Evolutionary conservation across 306 rosid genomes (phyloP).

Genomic region (Rubus idaeus): DNA sequence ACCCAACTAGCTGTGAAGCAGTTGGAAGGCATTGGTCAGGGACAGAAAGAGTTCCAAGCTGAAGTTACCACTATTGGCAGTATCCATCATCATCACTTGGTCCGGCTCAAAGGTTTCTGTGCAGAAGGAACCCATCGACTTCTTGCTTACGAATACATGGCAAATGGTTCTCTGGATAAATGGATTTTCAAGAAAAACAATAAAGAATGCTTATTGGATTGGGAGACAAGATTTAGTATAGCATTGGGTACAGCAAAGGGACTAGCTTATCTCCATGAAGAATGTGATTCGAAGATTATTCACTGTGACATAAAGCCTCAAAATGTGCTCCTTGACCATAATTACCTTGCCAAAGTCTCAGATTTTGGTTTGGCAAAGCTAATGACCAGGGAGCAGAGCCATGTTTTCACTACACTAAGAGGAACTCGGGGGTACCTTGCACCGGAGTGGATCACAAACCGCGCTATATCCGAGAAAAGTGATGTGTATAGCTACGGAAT

Average conservation of each 20-base stretch:
- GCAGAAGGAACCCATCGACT: slow-evolving; percentile 80
- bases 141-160: slow-evolving; percentile 85
- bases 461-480: slow-evolving; percentile 91
- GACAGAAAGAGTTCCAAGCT: slow-evolving; percentile 91
- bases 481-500: slow-evolving; percentile 92
- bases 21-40: slow-evolving; percentile 86
- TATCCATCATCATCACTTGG: slow-evolving; percentile 89
- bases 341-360: slow-evolving; percentile 75
- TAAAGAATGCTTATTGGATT: slow-evolving; percentile 56
- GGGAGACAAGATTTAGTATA: slow-evolving; percentile 75
- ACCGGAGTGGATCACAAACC: slow-evolving; percentile 95
- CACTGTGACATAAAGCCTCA: slow-evolving; percentile 97
- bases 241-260: slow-evolving; percentile 94
- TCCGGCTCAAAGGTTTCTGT: slow-evolving; percentile 76
- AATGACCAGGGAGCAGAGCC: slow-evolving; percentile 83
- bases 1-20: slow-evolving; percentile 82
- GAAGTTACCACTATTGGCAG: slow-evolving; percentile 95
- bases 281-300: slow-evolving; percentile 81
- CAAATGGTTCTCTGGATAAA: slow-evolving; percentile 78
- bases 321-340: slow-evolving; percentile 80
- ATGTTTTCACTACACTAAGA: slow-evolving; percentile 81
- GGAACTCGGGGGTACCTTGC: slow-evolving; percentile 93
- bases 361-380: slow-evolving; percentile 91
- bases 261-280: slow-evolving; percentile 84
- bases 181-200: slow-evolving; percentile 72